These are phyloP conservation scores for Rhizopogon vesiculosus DNA, from an alignment of 768 basidiomycete genomes.

Conservation along the genomic window DNA sequence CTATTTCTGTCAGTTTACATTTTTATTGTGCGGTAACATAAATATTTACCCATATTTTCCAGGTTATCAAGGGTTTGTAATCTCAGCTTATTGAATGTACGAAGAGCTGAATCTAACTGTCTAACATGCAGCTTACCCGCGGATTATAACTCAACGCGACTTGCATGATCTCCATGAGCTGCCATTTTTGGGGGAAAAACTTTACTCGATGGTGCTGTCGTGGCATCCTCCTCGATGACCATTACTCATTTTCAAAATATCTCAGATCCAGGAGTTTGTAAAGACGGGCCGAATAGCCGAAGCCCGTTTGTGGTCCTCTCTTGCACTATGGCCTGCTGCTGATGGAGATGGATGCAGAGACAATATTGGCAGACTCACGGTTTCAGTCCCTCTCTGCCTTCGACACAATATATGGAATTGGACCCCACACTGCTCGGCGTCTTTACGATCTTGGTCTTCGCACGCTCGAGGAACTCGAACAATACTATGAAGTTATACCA, in stretches of 20 bases:
- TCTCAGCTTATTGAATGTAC: neutral
- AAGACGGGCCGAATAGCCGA: constrained; percentile 52
- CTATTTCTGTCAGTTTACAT: constrained; percentile 54
- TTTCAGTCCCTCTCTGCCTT: constrained; percentile 57
- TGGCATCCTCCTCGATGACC: neutral
- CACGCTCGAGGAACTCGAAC: constrained; percentile 63
- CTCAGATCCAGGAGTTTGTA: constrained; percentile 61
- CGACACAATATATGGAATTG: constrained; percentile 67
- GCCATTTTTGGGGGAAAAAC: constrained; percentile 48
- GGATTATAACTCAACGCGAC: constrained; percentile 32
- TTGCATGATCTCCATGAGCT: constrained; percentile 35
- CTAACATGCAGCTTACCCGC: constrained; percentile 43
- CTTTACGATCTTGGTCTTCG: constrained; percentile 65
- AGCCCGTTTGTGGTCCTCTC: constrained; percentile 38
- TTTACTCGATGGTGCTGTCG: constrained; percentile 40
- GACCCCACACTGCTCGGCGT: constrained; percentile 60
- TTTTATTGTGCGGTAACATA: constrained; percentile 1
- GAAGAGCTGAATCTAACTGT: neutral
- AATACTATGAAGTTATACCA: constrained; percentile 42
- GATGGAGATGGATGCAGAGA: constrained; percentile 31
- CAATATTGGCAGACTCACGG: constrained; percentile 42
- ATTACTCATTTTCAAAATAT: neutral
- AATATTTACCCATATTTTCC: neutral
- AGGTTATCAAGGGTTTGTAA: constrained; percentile 45
- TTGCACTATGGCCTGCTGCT: neutral